Base-by-base conservation (phyloP, 2,329 filamentous ascomycete species). In the Cadophora gregata region DNA sequence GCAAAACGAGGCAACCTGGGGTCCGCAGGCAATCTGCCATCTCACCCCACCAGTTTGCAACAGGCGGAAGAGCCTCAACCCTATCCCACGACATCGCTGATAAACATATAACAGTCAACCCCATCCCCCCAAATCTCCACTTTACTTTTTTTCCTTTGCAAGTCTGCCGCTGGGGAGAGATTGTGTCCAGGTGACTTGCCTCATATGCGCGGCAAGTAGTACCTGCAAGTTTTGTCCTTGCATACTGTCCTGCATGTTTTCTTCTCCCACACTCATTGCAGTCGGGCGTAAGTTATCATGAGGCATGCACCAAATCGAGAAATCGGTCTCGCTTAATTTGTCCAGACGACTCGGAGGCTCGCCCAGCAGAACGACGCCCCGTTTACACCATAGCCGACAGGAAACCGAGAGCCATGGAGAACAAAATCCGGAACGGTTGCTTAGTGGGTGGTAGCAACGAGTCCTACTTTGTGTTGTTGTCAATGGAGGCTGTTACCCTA, bases 1-100 rank as follows among this genome's bases (percentile, higher is more conserved):
- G 36, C 36, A 14, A 51, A 53, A 31, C 16, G 25, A 53, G 50
- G 50, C 50, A 53, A 53, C 50, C 25, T n/a, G 16, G 50, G 50
- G 50, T n/a, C 16, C 27, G 50, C 48, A 27, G 48, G 10, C 1
- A 16, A 16, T 19, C 8, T 27, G 48, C 50, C 16, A 27, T 53
- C 50, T 31, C 12, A 53, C 25, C 50, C 50, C 50, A 53, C 50
- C 50, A 29, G 25, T 31, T n/a, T 53, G 42, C 25, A 31, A 19
- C 25, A n/a, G 4, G 25, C 10, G 1, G 1, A 19, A 53, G 50
- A 53, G 50, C 50, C 50, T 53, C 50, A 53, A 19, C n/a, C n/a
- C 25, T 19, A 10, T 53, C 4, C 50, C 50, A 53, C 50, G 50
- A 31, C 50, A 9, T 27, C 7, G 6, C 27, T 7, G 25, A 53